phyloP scores from a whole-genome alignment of 2,329 filamentous ascomycete species.

The Talaromyces funiculosus region DNA sequence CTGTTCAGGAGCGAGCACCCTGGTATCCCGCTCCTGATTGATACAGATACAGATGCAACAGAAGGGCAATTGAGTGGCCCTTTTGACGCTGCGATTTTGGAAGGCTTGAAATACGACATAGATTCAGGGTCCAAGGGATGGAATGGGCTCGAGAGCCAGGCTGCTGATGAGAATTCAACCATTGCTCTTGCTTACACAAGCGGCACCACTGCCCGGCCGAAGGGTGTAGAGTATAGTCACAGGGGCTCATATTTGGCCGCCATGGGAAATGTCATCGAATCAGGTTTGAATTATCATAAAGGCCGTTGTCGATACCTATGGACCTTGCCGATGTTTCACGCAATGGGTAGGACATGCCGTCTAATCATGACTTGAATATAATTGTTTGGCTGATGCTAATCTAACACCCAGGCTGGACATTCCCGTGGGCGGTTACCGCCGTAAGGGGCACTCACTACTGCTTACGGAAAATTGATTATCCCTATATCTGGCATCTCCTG shows the following conservation, averaged over 20 bases:
- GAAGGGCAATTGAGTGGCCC: constrained; percentile 69
- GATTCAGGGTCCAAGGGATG: constrained; percentile 66
- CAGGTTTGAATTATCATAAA: constrained; percentile 66
- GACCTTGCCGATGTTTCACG: constrained; percentile 84
- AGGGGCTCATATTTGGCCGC: constrained; percentile 80
- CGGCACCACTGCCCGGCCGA: constrained; percentile 84
- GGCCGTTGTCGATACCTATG: constrained; percentile 78
- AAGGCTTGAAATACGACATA: constrained; percentile 69
- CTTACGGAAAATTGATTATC: constrained; percentile 90
- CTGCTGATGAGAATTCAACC: constrained; percentile 68
- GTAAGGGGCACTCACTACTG: constrained; percentile 94
- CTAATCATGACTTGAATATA: constrained; percentile 30
- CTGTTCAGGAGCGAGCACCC: constrained; percentile 58
- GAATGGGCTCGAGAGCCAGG: constrained; percentile 66
- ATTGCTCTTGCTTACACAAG: constrained; percentile 90
- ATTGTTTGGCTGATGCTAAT: neutral
- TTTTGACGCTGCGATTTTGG: constrained; percentile 76
- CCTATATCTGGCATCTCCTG: constrained; percentile 81
- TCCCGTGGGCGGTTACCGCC: constrained; percentile 88
- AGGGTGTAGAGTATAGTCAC: constrained; percentile 90
- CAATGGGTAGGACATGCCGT: constrained; percentile 44
- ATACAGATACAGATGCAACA: constrained; percentile 74
- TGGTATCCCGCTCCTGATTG: constrained; percentile 66
- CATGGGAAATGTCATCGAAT: constrained; percentile 81
- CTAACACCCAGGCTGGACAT: constrained; percentile 60